Base-by-base conservation (phyloP, 2,329 filamentous ascomycete genomes). In the Mycosphaerella sp. region DNA sequence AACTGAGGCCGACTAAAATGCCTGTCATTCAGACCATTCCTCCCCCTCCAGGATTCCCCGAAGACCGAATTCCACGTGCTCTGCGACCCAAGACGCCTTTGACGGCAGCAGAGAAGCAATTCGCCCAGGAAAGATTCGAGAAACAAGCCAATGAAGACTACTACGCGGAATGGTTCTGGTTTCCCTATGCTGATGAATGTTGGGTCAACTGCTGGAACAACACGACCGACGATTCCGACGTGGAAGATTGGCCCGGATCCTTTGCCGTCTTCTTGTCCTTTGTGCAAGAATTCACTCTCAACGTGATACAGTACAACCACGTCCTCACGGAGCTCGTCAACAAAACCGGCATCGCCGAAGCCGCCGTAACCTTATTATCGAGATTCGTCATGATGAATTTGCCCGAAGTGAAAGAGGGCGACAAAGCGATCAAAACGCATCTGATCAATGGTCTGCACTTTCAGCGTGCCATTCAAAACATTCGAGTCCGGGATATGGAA, bases 81-180 rank as follows among this genome's bases (percentile, higher is more conserved):
- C 64, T 76, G 6, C 63, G 69, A 10, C 63, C 51, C 12, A 54
- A 61, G 4, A 62, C 57, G 46, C 42, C 63, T 39, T 42, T 65
- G 17, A 60, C 64, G 1, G 60, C 64, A 3, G 63, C 66, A 17
- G 61, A 72, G 49, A 65, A 71, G n/a, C 63, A 63, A 8, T 56
- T 58, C 1, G 72, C 74, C 1, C 65, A 70, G 4, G 57, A 41
- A 4, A 64, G 69, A 0, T 78, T 77, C 54, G 68, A 74, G 54
- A 56, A 63, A 1, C 64, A 69, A 2, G 73, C 73, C 11, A 61
- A 62, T 0, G 69, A 73, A 31, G 68, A 72, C 46, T 77, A 75
- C 56, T 78, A 78, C 51, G 64, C 67, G 21, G 75, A 78, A 58
- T 78, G 74, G 73, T 78, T 78, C 59, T 78, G 75, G 76, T 78